These are phyloP conservation scores for Septoria linicola DNA, from an alignment of 2,329 filamentous ascomycete genomes.

Conservation along the genomic window DNA sequence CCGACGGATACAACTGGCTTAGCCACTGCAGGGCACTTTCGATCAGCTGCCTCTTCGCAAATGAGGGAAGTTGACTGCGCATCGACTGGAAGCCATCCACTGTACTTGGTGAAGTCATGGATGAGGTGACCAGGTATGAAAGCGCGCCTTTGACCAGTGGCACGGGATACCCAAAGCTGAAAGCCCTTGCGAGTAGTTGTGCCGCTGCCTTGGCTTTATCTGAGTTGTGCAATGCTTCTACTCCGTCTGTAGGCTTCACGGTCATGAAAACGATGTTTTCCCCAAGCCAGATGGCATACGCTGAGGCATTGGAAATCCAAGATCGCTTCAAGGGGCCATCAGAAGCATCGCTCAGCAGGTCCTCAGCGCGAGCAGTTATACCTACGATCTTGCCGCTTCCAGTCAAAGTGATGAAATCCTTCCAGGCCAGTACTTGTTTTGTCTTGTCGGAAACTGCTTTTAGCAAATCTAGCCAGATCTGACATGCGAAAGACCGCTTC, in stretches of 20 bases:
- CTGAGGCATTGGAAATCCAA: constrained; percentile 65
- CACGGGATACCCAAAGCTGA: constrained; percentile 67
- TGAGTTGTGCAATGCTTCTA: neutral
- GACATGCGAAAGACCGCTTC: constrained; percentile 43
- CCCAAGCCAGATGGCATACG: constrained; percentile 72
- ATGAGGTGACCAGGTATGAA: neutral
- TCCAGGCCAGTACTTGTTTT: constrained; percentile 59
- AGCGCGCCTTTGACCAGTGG: constrained; percentile 22
- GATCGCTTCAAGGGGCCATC: constrained; percentile 44
- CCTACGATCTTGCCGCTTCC: constrained; percentile 62
- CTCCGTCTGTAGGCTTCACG: neutral
- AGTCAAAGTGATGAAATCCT: constrained; percentile 59
- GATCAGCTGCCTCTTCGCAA: constrained; percentile 45
- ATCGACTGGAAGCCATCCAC: constrained; percentile 11
- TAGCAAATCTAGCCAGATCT: constrained; percentile 49
- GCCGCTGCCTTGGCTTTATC: constrained; percentile 38
- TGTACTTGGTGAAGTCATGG: neutral
- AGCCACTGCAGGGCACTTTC: constrained; percentile 38
- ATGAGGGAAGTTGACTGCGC: constrained; percentile 18
- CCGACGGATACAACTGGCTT: constrained; percentile 13
- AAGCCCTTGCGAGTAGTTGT: constrained; percentile 56
- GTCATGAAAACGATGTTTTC: constrained; percentile 52
- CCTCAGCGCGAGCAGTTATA: constrained; percentile 59
- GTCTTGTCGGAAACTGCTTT: constrained; percentile 41
- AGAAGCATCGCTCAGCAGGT: constrained; percentile 42